phyloP scores from a whole-genome alignment of 1,284 basidiomycete species.

The Xerocomus cyaneibrunnescens region DNA sequence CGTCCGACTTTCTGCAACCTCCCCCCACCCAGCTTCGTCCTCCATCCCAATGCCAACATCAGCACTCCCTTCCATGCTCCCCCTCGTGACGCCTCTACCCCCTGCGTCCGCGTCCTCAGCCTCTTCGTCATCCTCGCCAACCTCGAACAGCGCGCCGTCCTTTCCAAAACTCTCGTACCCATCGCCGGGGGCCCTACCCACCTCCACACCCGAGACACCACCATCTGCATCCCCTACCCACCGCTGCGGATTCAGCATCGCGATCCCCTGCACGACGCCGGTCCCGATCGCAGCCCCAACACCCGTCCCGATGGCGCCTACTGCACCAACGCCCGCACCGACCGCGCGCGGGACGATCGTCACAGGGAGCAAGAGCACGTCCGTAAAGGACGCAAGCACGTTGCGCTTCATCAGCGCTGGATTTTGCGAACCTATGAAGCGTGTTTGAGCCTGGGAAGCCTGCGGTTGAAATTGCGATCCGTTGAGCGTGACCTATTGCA shows the following conservation, averaged over 20 bases:
- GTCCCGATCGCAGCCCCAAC: conserved; percentile 71
- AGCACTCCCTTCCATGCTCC: too few relatives aligned
- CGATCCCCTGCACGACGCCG: conserved; percentile 80
- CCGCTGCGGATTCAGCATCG: conserved; percentile 84
- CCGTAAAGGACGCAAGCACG: conserved; percentile 89
- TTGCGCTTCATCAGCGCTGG: conserved; percentile 92
- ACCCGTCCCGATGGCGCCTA: conserved; percentile 47
- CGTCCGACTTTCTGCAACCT: conserved; percentile 14
- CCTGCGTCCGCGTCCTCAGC: conserved; percentile 24
- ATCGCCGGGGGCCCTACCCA: not conserved
- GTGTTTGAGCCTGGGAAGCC: conserved; percentile 46
- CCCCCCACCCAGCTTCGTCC: conserved; percentile 31
- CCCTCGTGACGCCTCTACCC: not conserved
- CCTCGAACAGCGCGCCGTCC: conserved; percentile 60
- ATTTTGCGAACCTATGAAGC: conserved; percentile 83
- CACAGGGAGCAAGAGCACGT: conserved; percentile 87
- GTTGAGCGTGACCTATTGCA: conserved; percentile 8
- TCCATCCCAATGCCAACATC: conserved; percentile 7
- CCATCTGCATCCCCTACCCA: conserved; percentile 52
- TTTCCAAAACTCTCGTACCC: conserved; percentile 38
- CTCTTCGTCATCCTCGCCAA: conserved; percentile 55
- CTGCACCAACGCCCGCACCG: conserved; percentile 62
- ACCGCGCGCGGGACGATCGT: conserved; percentile 93
- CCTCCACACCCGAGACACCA: conserved; percentile 1
- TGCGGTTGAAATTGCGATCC: conserved; percentile 2